A percentile compares a stretch with the other conserved stretches of the same genome.
Conservation (phyloP, 257 asterid genomes). For the Thymus quinquecostatus region DNA sequence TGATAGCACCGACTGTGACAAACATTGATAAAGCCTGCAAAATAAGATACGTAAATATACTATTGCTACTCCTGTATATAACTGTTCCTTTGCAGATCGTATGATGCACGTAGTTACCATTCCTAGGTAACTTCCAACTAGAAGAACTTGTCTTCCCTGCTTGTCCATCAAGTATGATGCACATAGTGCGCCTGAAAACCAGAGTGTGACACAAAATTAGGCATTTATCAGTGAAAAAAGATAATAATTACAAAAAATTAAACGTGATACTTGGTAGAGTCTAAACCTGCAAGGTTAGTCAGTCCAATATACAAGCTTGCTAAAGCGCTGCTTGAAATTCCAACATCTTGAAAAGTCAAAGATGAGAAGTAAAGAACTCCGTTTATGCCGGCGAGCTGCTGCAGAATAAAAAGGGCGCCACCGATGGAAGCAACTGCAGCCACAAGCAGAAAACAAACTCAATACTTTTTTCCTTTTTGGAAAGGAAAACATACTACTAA, state of each 20-base stretch:
- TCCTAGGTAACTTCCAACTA: conserved; percentile 81
- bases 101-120: conserved; percentile 46
- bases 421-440: conserved; percentile 81
- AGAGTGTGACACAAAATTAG: conserved; percentile 26
- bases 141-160: conserved; percentile 77
- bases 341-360: conserved; percentile 77
- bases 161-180: conserved; percentile 85
- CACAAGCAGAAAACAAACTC: conserved; percentile 29
- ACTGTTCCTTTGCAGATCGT: not conserved
- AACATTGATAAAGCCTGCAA: conserved; percentile 81
- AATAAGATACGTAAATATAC: conserved; percentile 11
- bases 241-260: not conserved
- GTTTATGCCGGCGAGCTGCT: conserved; percentile 85
- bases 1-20: conserved; percentile 54
- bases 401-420: conserved; percentile 79
- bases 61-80: not conserved
- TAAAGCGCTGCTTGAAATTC: conserved; percentile 70
- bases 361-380: conserved; percentile 91
- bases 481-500: too few relatives aligned
- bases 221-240: not conserved
- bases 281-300: conserved; percentile 76
- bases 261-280: conserved; percentile 17
- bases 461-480: not conserved
- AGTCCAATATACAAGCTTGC: conserved; percentile 76
- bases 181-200: conserved; percentile 64